Percentiles rank a stretch among this genome's conserved stretches.
phyloP scores from a whole-genome alignment of 169 alveolate genomes.

The Plasmodium gallinaceum region DNA sequence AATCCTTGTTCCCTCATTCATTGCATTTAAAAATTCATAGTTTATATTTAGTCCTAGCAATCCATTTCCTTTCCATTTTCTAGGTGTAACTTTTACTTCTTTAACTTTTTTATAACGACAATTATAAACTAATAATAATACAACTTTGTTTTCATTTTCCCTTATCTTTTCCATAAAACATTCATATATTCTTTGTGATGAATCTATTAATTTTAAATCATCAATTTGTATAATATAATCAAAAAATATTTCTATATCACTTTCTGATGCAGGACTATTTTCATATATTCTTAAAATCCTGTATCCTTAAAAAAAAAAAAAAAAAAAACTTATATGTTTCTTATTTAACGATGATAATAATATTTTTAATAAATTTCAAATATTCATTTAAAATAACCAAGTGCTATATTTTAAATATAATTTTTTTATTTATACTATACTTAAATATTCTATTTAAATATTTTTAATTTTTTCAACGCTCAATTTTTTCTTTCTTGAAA shows the following conservation, averaged over 20 bases:
- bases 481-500: too few relatives aligned
- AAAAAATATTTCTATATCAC: slow-evolving; percentile 84
- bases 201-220: slow-evolving; percentile 78
- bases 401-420: too few relatives aligned
- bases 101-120: slow-evolving; percentile 79
- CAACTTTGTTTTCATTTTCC: slow-evolving; percentile 77
- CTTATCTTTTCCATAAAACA: slow-evolving; percentile 78
- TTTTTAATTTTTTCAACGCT: too few relatives aligned
- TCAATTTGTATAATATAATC: slow-evolving; percentile 84
- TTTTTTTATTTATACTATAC: too few relatives aligned
- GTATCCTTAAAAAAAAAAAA: slow-evolving; percentile 36
- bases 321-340: background rate
- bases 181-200: slow-evolving; percentile 78
- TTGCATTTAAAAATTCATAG: slow-evolving; percentile 79
- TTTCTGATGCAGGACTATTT: slow-evolving; percentile 29
- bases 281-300: slow-evolving; percentile 42
- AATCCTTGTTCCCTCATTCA: slow-evolving; percentile 84
- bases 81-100: slow-evolving; percentile 80
- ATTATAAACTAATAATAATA: slow-evolving; percentile 79
- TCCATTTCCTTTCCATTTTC: slow-evolving; percentile 87
- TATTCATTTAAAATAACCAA: too few relatives aligned
- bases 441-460: too few relatives aligned
- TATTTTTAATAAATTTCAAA: background rate
- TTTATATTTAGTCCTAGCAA: slow-evolving; percentile 82
- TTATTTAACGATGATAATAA: background rate